phyloP scores from a whole-genome alignment of 306 rosid genomes.

The Inga leiocalycina region DNA sequence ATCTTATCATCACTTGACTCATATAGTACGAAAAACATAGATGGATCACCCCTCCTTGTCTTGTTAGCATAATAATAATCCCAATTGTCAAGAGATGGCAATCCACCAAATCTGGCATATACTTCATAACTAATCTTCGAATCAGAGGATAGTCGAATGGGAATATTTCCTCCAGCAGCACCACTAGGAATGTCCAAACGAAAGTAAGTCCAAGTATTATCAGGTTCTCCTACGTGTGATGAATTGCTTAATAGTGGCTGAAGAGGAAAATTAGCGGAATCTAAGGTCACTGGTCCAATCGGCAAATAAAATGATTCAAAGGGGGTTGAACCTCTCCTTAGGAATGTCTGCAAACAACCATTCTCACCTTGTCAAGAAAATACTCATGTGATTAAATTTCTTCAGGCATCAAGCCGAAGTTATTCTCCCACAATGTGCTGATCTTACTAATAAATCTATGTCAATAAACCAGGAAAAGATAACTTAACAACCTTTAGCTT shows the following conservation, averaged over 20 bases:
- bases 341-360: constrained; percentile 84
- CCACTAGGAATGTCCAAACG: constrained; percentile 80
- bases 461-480: too few relatives aligned
- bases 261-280: constrained; percentile 70
- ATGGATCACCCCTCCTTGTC: constrained; percentile 74
- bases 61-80: constrained; percentile 84
- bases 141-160: constrained; percentile 62
- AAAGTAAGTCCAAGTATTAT: constrained; percentile 76
- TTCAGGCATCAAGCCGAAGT: constrained; percentile 46
- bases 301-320: constrained; percentile 90
- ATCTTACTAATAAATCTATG: too few relatives aligned
- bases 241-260: constrained; percentile 69
- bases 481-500: too few relatives aligned
- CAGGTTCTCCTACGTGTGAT: constrained; percentile 46
- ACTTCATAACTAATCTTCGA: constrained; percentile 61
- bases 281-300: constrained; percentile 41
- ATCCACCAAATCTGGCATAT: constrained; percentile 89
- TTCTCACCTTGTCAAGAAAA: constrained; percentile 56
- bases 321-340: constrained; percentile 60
- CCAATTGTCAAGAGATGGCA: constrained; percentile 76
- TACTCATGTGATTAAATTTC: constrained; percentile 41
- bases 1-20: too few relatives aligned
- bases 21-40: too few relatives aligned
- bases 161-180: constrained; percentile 88
- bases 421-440: constrained; percentile 33